phyloP scores from a whole-genome alignment of 1,284 basidiomycete species.

The Butyriboletus appendiculatus region DNA sequence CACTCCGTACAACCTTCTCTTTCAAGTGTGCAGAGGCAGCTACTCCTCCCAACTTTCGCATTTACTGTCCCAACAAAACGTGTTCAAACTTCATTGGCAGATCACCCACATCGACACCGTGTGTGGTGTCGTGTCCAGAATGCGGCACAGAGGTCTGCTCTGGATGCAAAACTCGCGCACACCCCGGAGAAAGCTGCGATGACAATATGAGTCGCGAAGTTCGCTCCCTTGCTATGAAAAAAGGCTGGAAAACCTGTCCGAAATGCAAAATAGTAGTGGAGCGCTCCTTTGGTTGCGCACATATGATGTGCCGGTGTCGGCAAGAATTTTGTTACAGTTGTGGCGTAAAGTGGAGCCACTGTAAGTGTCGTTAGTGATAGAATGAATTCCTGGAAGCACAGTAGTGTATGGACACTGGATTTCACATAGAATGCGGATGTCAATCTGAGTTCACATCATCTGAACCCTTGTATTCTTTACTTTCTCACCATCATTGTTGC shows the following conservation, averaged over 20 bases:
- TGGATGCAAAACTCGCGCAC: slow-evolving; percentile 30
- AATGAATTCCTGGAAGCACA: background rate
- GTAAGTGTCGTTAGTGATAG: slow-evolving; percentile 11
- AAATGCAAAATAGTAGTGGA: slow-evolving; percentile 43
- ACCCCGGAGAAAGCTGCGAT: slow-evolving; percentile 19
- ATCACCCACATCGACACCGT: slow-evolving; percentile 8
- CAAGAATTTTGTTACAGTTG: slow-evolving; percentile 46
- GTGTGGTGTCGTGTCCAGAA: slow-evolving; percentile 15
- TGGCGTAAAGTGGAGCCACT: slow-evolving; percentile 36
- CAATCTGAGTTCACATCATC: background rate
- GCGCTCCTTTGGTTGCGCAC: slow-evolving; percentile 39
- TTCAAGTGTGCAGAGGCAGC: slow-evolving; percentile 36
- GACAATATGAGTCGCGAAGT: slow-evolving; percentile 28
- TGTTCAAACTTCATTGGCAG: slow-evolving; percentile 45
- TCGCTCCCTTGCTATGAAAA: slow-evolving; percentile 33
- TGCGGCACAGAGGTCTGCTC: slow-evolving; percentile 38
- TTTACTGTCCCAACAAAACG: slow-evolving; percentile 43
- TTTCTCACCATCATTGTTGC: background rate
- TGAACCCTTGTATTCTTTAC: background rate
- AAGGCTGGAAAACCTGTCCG: slow-evolving; percentile 46
- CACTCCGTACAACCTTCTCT: slow-evolving; percentile 29
- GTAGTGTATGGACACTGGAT: background rate
- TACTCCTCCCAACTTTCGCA: slow-evolving; percentile 30
- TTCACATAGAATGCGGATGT: background rate
- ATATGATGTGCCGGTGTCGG: slow-evolving; percentile 44